Evolutionary conservation across 2,329 filamentous ascomycete genomes (phyloP).

Genomic region (Ophiocordyceps camponoti-rufipedis): DNA sequence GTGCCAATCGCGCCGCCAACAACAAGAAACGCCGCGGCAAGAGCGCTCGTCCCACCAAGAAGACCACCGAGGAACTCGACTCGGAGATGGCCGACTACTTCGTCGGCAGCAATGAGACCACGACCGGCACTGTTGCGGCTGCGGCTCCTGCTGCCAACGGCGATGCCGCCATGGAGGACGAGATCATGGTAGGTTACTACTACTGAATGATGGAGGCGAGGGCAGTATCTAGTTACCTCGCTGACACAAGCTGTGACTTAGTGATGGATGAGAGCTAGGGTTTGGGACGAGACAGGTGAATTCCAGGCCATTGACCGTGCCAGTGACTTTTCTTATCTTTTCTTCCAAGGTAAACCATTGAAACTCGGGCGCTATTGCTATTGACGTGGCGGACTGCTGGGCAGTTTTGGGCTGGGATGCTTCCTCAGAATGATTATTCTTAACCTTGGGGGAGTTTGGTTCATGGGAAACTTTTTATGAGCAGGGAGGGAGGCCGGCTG

Average conservation of each 20-base stretch:
- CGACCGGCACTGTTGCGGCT: slow-evolving; percentile 17
- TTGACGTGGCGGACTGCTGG: background rate
- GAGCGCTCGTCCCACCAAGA: slow-evolving; percentile 52
- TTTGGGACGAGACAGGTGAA: background rate
- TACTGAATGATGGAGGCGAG: background rate
- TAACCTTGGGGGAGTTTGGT: slow-evolving; percentile 1
- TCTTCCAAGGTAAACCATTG: background rate
- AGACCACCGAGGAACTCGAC: slow-evolving; percentile 90
- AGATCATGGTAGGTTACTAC: slow-evolving; percentile 28
- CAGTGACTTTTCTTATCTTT: too few species aligned
- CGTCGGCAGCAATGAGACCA: slow-evolving; percentile 29
- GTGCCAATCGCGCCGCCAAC: slow-evolving; percentile 26
- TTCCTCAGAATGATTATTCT: slow-evolving; percentile 7
- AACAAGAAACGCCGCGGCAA: slow-evolving; percentile 37
- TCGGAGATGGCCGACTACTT: slow-evolving; percentile 98
- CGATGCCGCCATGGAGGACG: slow-evolving; percentile 49
- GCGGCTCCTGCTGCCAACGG: slow-evolving; percentile 27
- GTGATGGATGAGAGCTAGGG: background rate
- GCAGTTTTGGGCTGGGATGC: slow-evolving; percentile 2
- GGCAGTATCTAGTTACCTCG: background rate
- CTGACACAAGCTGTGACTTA: background rate
- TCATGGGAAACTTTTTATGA: background rate
- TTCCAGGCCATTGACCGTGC: background rate
- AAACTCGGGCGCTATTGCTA: background rate
- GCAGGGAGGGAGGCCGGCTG: background rate